These are phyloP conservation scores for Westerdykella sp. DNA, from an alignment of 2,329 filamentous ascomycete species.

Conservation along the genomic window DNA sequence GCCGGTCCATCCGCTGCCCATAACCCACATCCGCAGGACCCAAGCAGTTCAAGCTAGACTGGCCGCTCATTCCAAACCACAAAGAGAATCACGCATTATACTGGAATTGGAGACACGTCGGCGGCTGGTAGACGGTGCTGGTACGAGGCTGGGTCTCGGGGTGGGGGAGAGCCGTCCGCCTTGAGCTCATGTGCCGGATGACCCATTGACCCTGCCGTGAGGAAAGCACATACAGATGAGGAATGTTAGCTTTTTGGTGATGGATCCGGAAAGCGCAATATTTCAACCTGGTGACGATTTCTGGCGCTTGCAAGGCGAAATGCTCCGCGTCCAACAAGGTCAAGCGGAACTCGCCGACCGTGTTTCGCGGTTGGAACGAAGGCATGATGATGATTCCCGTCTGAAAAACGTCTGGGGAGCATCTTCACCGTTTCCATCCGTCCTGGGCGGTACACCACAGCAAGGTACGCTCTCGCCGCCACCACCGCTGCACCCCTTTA, in stretches of 20 bases:
- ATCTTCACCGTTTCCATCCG: conserved; percentile 79
- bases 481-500: not conserved
- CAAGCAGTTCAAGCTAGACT: no score
- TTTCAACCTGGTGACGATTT: conserved; percentile 60
- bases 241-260: conserved; percentile 36
- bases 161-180: conserved; percentile 12
- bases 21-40: no score
- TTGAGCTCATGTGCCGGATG: conserved; percentile 1
- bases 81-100: not conserved
- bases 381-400: conserved; percentile 56
- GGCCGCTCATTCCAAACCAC: not conserved
- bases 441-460: conserved; percentile 74
- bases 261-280: conserved; percentile 58
- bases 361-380: conserved; percentile 55
- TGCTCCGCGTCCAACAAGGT: conserved; percentile 54
- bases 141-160: conserved; percentile 15
- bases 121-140: conserved; percentile 12
- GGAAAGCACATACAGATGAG: conserved; percentile 7
- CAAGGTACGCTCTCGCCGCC: conserved; percentile 57
- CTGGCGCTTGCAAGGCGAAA: conserved; percentile 58
- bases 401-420: conserved; percentile 84
- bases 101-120: conserved; percentile 1
- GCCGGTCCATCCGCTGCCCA: no score
- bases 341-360: conserved; percentile 58
- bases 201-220: not conserved